phyloP scores from a whole-genome alignment of 108 stramenopile species.

The Cylindrotheca fusiformis region DNA sequence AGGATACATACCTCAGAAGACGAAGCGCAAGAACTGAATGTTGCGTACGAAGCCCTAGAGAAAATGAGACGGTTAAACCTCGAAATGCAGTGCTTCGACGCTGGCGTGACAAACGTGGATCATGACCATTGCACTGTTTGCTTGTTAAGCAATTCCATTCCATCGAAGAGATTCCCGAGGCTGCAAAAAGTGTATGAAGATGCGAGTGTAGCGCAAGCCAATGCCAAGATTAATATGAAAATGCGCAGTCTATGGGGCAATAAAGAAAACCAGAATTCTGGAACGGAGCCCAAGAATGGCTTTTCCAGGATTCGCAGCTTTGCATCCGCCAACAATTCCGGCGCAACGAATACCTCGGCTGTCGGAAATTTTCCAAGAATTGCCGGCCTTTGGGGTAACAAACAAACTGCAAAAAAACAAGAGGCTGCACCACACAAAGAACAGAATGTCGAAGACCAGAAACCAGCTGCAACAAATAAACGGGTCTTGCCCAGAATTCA shows the following conservation, averaged over 20 bases:
- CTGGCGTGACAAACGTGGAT: slow-evolving; percentile 20
- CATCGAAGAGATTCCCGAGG: slow-evolving; percentile 25
- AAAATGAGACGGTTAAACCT: slow-evolving; percentile 63
- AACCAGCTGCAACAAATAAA: neutral
- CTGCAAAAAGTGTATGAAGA: slow-evolving; percentile 15
- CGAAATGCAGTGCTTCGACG: slow-evolving; percentile 47
- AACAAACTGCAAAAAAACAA: neutral
- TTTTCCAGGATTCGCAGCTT: slow-evolving; percentile 2
- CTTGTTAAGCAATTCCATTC: slow-evolving; percentile 14
- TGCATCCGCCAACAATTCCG: neutral
- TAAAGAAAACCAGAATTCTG: neutral
- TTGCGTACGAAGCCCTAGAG: slow-evolving; percentile 60
- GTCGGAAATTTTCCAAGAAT: neutral
- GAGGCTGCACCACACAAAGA: slow-evolving; percentile 3
- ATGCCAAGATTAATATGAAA: neutral
- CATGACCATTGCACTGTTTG: slow-evolving; percentile 41
- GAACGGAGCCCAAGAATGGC: neutral
- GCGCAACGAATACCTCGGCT: neutral
- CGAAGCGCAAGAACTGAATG: slow-evolving; percentile 34
- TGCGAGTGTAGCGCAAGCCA: neutral
- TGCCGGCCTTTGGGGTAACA: neutral
- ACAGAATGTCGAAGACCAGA: neutral
- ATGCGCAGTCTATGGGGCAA: neutral
- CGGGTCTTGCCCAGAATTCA: slow-evolving; percentile 45
- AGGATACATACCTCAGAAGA: slow-evolving; percentile 10